Percentiles rank a stretch among this genome's conserved stretches.
Conservation (phyloP, 495 filamentous ascomycete species). For the Aspergillus bridgeri region DNA sequence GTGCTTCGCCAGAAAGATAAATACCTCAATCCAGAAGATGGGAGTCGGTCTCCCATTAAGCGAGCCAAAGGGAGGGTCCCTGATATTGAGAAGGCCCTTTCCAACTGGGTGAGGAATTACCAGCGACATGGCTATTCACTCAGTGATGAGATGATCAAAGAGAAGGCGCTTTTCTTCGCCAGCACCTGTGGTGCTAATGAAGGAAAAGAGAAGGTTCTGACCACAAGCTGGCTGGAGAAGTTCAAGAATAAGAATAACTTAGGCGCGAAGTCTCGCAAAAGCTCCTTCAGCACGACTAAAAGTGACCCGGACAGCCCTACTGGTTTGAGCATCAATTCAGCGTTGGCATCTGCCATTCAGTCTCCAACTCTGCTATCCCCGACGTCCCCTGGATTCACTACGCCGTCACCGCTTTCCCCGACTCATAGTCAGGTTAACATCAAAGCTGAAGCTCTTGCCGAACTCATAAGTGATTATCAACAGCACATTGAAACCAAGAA, state of each 20-base stretch:
- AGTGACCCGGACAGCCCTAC: constrained; percentile 47
- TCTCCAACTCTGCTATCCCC: constrained; percentile 70
- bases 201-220: constrained; percentile 71
- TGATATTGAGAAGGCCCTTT: constrained; percentile 92
- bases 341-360: constrained; percentile 55
- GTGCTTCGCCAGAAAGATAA: constrained; percentile 95
- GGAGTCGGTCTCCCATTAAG: constrained; percentile 83
- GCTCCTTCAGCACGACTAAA: constrained; percentile 61
- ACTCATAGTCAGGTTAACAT: constrained; percentile 65
- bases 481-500: constrained; percentile 53
- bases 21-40: constrained; percentile 86
- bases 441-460: constrained; percentile 50
- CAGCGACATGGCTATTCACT: constrained; percentile 72
- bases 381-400: constrained; percentile 61
- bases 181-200: constrained; percentile 72
- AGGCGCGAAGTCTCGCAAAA: constrained; percentile 62
- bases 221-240: constrained; percentile 83
- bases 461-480: constrained; percentile 51
- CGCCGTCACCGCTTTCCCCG: constrained; percentile 64
- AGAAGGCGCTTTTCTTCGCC: constrained; percentile 85
- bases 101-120: constrained; percentile 81
- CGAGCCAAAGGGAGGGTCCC: constrained; percentile 86
- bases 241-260: constrained; percentile 91
- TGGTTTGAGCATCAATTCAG: constrained; percentile 46
- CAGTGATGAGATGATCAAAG: constrained; percentile 78